A percentile compares a stretch with the other conserved stretches of the same genome.
These are phyloP conservation scores for Umbelopsis sp. DNA, from an alignment of 192 early-diverging fungal species.

Conservation along the genomic window DNA sequence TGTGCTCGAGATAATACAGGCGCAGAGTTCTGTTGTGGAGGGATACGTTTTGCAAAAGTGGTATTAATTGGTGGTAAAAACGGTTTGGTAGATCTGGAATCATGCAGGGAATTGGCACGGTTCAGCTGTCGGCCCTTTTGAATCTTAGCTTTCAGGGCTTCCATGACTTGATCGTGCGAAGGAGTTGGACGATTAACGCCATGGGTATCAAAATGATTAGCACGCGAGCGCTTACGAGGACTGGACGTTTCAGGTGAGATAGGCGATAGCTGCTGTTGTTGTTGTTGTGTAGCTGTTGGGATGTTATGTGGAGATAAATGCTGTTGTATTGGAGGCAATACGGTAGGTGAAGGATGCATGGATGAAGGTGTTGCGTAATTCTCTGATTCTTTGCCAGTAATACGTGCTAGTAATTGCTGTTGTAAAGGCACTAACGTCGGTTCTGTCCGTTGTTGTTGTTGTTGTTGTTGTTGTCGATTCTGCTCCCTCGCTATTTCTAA, in stretches of 20 bases:
- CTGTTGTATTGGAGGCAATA: slow-evolving; percentile 3
- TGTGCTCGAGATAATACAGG: slow-evolving; percentile 6
- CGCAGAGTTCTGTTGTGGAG: slow-evolving; percentile 12
- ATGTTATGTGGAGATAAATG: slow-evolving; percentile 7
- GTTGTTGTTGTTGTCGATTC: slow-evolving; percentile 6
- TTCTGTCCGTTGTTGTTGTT: neutral
- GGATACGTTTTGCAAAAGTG: slow-evolving; percentile 12
- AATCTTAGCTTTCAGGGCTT: slow-evolving; percentile 37
- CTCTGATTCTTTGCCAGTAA: slow-evolving; percentile 24
- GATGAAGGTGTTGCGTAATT: slow-evolving; percentile 7
- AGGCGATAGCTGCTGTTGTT: slow-evolving; percentile 10
- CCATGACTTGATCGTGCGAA: slow-evolving; percentile 37
- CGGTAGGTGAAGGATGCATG: neutral
- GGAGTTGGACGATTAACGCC: slow-evolving; percentile 8
- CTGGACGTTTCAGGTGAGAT: neutral
- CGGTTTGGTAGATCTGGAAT: slow-evolving; percentile 35
- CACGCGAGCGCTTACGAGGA: slow-evolving; percentile 15
- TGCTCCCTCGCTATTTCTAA: slow-evolving; percentile 28
- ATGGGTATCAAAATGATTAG: slow-evolving; percentile 17
- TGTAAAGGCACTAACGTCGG: slow-evolving; percentile 28
- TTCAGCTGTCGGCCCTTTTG: slow-evolving; percentile 25
- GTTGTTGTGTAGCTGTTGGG: neutral
- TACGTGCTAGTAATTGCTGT: slow-evolving; percentile 35
- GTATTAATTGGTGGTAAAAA: slow-evolving; percentile 38
- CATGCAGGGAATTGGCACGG: slow-evolving; percentile 19